A percentile compares a stretch with the other conserved stretches of the same genome.
Evolutionary conservation across 164 flowering plant species (phyloP).

Genomic region (Nymphaea thermarum): DNA sequence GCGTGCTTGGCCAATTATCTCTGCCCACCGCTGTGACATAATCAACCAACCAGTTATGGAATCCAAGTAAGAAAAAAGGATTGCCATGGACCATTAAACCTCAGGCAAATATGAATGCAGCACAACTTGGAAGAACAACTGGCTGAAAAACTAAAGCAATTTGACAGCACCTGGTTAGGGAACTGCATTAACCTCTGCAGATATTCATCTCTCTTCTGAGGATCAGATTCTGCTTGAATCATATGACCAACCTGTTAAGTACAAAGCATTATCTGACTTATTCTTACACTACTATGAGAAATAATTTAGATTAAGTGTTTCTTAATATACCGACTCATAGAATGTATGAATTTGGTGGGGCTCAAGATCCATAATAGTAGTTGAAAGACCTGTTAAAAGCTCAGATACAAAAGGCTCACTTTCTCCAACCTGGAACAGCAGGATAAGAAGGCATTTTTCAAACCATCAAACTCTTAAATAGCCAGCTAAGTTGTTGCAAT

Average conservation of each 20-base stretch:
- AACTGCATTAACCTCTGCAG: conserved; percentile 86
- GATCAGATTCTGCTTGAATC: conserved; percentile 98
- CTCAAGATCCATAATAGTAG: conserved; percentile 83
- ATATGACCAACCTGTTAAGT: conserved; percentile 68
- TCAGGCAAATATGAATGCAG: background rate
- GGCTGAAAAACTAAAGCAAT: background rate
- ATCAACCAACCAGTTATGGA: background rate
- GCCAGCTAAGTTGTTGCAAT: too few species aligned
- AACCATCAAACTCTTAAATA: too few species aligned
- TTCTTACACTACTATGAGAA: background rate
- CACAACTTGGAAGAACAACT: background rate
- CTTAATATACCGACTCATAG: conserved; percentile 83
- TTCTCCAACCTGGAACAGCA: conserved; percentile 70
- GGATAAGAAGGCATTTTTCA: background rate
- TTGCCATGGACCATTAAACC: background rate
- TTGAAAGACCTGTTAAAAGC: conserved; percentile 73
- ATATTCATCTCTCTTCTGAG: conserved; percentile 86
- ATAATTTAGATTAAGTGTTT: too few species aligned
- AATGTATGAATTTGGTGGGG: conserved; percentile 96
- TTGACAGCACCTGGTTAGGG: conserved; percentile 60
- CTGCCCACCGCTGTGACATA: conserved; percentile 80
- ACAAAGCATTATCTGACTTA: background rate
- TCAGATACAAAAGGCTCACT: conserved; percentile 96
- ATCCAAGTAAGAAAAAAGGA: background rate
- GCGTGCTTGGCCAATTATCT: conserved; percentile 94